These are phyloP conservation scores for Crithidia thermophila DNA, from an alignment of 208 protist species.

Conservation along the genomic window DNA sequence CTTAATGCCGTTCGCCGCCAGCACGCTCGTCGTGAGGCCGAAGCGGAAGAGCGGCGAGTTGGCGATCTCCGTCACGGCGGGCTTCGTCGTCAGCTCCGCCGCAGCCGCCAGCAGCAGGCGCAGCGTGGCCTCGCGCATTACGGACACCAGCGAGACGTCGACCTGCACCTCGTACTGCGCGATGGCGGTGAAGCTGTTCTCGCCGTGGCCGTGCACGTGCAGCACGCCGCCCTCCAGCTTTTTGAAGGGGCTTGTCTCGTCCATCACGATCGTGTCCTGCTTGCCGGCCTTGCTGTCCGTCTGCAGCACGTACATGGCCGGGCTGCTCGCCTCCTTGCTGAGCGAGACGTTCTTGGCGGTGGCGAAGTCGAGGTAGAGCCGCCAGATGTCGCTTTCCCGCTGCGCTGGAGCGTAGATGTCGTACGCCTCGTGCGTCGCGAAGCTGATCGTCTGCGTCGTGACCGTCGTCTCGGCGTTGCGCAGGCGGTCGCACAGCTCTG, in stretches of 20 bases:
- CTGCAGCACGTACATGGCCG: constrained; percentile 40
- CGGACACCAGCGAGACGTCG: constrained; percentile 35
- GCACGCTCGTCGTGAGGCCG: constrained; percentile 57
- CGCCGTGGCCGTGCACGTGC: constrained; percentile 67
- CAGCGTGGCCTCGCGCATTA: constrained; percentile 57
- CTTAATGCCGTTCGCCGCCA: constrained; percentile 54
- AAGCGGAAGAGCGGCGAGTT: constrained; percentile 68
- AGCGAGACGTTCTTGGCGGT: constrained; percentile 60
- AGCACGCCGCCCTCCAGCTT: constrained; percentile 61
- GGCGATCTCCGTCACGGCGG: constrained; percentile 28
- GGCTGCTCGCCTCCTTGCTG: constrained; percentile 52
- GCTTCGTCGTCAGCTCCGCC: constrained; percentile 41
- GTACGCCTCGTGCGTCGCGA: constrained; percentile 77
- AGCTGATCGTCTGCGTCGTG: constrained; percentile 43
- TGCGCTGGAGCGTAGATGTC: constrained; percentile 59
- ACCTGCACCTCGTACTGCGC: constrained; percentile 73
- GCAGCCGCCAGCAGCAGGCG: constrained; percentile 53
- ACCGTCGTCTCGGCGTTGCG: neutral
- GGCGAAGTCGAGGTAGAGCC: constrained; percentile 63
- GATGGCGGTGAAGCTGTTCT: constrained; percentile 73
- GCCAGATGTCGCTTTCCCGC: constrained; percentile 44
- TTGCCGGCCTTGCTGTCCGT: constrained; percentile 28
- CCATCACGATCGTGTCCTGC: constrained; percentile 46
- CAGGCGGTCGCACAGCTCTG: constrained; percentile 33
- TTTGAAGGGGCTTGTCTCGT: constrained; percentile 44